Evolutionary conservation across 352 stramenopile species (phyloP).

Genomic region (Pythium phragmitis): DNA sequence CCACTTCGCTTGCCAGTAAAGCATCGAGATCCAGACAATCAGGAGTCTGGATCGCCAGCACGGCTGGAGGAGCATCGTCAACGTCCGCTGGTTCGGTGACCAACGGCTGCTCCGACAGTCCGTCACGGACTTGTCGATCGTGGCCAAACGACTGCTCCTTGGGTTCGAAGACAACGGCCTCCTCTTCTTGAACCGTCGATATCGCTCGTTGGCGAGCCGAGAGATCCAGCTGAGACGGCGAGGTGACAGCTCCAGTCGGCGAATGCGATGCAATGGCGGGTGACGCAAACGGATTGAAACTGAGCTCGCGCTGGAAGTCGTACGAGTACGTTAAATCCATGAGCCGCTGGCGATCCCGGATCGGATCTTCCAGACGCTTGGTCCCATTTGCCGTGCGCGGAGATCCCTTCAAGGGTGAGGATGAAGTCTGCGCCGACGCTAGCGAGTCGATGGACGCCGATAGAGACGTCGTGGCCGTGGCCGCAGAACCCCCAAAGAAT

Average conservation of each 20-base stretch:
- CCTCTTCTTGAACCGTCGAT: conserved; percentile 22
- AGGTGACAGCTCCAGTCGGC: background rate
- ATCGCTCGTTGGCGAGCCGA: background rate
- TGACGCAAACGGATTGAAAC: conserved; percentile 56
- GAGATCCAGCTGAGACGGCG: conserved; percentile 10
- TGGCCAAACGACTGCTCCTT: conserved; percentile 14
- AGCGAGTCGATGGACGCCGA: conserved; percentile 19
- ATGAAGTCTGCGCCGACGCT: background rate
- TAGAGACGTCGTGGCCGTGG: conserved; percentile 1
- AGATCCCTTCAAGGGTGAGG: conserved; percentile 8
- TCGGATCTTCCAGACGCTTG: conserved; percentile 17
- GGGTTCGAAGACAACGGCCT: background rate
- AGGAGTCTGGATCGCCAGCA: background rate
- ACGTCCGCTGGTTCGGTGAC: background rate
- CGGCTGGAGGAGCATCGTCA: background rate
- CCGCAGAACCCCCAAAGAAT: conserved; percentile 22
- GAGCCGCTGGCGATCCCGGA: conserved; percentile 32
- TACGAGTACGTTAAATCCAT: conserved; percentile 70
- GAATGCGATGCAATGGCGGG: conserved; percentile 5
- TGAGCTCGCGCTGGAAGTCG: conserved; percentile 56
- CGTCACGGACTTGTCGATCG: background rate
- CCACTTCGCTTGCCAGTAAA: background rate
- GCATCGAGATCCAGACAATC: background rate
- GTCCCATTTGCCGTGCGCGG: conserved; percentile 17
- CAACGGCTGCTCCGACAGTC: background rate